These are phyloP conservation scores for Moesziomyces parantarcticus DNA, from an alignment of 1,284 basidiomycete species.

Conservation along the genomic window DNA sequence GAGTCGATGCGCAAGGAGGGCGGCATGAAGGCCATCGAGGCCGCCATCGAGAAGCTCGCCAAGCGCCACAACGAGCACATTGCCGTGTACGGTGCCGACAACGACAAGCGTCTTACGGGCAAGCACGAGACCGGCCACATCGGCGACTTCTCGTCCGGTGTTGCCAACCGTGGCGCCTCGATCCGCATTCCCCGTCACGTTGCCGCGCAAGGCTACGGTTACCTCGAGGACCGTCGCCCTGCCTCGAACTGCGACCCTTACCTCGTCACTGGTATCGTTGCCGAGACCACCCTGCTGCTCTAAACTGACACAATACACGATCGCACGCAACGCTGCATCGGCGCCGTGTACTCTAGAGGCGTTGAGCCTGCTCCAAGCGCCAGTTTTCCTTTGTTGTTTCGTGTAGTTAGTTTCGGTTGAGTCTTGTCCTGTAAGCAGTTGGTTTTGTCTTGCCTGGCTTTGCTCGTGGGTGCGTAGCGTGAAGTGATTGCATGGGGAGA, in stretches of 20 bases:
- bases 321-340: not conserved
- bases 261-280: slow-evolving; percentile 75
- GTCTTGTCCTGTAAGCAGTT: too few species aligned
- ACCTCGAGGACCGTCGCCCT: slow-evolving; percentile 73
- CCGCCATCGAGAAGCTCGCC: slow-evolving; percentile 78
- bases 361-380: not conserved
- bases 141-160: slow-evolving; percentile 88
- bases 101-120: slow-evolving; percentile 67
- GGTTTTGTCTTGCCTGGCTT: too few species aligned
- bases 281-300: slow-evolving; percentile 80
- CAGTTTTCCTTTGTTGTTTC: too few species aligned
- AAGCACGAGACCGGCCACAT: slow-evolving; percentile 91
- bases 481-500: too few species aligned
- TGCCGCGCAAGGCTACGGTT: slow-evolving; percentile 89
- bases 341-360: slow-evolving; percentile 6
- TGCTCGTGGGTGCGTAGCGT: too few species aligned
- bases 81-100: slow-evolving; percentile 67
- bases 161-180: slow-evolving; percentile 89
- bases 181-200: slow-evolving; percentile 86
- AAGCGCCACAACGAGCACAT: slow-evolving; percentile 70
- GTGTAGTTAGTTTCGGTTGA: too few species aligned
- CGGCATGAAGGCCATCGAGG: slow-evolving; percentile 93
- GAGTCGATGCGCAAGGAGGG: slow-evolving; percentile 58
- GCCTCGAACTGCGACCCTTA: slow-evolving; percentile 94
- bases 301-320: slow-evolving; percentile 1